phyloP scores from a whole-genome alignment of 805 yeast genomes.

The Komagataella mondaviorum region DNA sequence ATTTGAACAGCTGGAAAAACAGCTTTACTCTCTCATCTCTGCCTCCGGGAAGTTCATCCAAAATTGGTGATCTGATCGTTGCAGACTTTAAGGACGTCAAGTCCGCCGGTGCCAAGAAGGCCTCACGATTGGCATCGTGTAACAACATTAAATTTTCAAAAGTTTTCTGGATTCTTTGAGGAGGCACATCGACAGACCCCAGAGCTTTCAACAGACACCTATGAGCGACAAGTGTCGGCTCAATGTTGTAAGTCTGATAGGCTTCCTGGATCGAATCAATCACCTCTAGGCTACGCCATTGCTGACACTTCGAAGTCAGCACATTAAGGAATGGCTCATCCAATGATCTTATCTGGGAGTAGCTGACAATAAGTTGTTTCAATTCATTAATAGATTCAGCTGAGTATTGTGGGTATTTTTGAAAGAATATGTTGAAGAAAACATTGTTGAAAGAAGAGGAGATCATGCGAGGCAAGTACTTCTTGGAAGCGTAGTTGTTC shows the following conservation, averaged over 20 bases:
- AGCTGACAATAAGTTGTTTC: conserved; percentile 39
- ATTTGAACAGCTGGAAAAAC: conserved; percentile 40
- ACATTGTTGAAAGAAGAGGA: conserved; percentile 61
- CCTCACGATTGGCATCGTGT: conserved; percentile 38
- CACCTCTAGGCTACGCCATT: conserved; percentile 57
- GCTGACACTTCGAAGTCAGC: conserved; percentile 47
- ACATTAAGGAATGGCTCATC: conserved; percentile 81
- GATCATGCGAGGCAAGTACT: conserved; percentile 49
- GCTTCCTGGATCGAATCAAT: conserved; percentile 50
- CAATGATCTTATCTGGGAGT: conserved; percentile 41
- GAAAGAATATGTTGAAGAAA: conserved; percentile 57
- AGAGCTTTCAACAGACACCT: conserved; percentile 62
- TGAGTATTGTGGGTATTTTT: conserved; percentile 34
- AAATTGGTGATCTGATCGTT: conserved; percentile 34
- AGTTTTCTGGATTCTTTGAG: conserved; percentile 33
- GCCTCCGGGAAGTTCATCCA: conserved; percentile 11
- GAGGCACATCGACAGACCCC: conserved; percentile 45
- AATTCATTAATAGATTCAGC: conserved; percentile 44
- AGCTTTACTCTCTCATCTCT: conserved; percentile 31
- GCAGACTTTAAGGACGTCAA: conserved; percentile 80
- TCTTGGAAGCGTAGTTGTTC: conserved; percentile 34
- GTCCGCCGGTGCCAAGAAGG: conserved; percentile 67
- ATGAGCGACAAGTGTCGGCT: conserved; percentile 54
- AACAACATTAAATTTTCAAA: conserved; percentile 20
- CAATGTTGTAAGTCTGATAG: conserved; percentile 41